Conservation (phyloP, 176 grass and related monocot species). For the Rhynchospora breviuscula region DNA sequence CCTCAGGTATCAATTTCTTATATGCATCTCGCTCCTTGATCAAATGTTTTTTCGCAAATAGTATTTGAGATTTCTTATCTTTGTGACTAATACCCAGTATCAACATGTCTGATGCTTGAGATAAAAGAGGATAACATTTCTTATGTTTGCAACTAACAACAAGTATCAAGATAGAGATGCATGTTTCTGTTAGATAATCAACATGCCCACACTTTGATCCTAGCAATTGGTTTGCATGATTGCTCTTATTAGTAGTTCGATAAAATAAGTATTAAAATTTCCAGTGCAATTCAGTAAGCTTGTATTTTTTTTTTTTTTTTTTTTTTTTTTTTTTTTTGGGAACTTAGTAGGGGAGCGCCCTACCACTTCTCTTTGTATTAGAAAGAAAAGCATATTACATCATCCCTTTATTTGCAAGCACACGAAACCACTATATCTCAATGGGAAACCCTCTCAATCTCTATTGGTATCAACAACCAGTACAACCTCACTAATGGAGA, state of each 20-base stretch:
- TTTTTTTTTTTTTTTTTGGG: no score
- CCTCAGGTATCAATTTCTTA: slow-evolving; percentile 20
- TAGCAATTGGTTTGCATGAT: neutral
- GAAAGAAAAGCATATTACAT: no score
- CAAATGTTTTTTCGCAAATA: slow-evolving; percentile 6
- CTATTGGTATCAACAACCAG: no score
- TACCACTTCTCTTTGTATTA: no score
- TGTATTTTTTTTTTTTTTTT: no score
- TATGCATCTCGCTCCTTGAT: slow-evolving; percentile 11
- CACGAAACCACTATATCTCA: no score
- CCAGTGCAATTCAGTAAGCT: neutral
- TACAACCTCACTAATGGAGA: no score
- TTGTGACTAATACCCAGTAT: neutral
- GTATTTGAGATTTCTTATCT: neutral
- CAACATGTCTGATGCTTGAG: neutral
- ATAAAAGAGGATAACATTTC: neutral
- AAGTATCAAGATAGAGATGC: neutral
- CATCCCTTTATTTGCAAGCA: no score
- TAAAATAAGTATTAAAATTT: neutral
- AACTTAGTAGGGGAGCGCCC: no score
- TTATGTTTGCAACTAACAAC: neutral
- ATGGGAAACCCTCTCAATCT: no score
- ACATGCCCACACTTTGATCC: neutral
- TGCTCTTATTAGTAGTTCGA: neutral
- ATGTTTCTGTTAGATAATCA: neutral